Percentiles rank a stretch among this genome's conserved stretches.
Evolutionary conservation across 129 eudicot genomes (phyloP).

Genomic region (Flaveria bidentis): DNA sequence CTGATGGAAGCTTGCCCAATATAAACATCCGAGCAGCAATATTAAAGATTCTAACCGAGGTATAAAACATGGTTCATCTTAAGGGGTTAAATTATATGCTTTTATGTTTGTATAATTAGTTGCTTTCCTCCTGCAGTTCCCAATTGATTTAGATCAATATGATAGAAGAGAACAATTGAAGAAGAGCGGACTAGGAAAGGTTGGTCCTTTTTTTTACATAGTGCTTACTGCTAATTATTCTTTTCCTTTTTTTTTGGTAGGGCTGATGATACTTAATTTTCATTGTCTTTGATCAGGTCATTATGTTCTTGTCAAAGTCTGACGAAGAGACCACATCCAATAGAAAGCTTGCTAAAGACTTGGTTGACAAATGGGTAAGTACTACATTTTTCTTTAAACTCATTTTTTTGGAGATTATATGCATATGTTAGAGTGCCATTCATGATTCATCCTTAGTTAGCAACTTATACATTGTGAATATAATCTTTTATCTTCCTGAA

Average conservation of each 20-base stretch:
- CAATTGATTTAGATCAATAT: constrained; percentile 82
- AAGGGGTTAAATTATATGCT: not conserved
- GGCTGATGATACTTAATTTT: not conserved
- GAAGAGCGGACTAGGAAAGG: constrained; percentile 95
- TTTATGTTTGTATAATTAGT: constrained; percentile 20
- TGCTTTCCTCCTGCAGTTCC: constrained; percentile 54
- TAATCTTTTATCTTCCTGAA: not conserved
- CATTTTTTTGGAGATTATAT: not conserved
- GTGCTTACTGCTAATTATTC: not conserved
- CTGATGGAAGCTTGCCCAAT: constrained; percentile 99
- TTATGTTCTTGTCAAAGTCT: constrained; percentile 92
- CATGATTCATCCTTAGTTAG: not conserved
- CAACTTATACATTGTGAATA: not conserved
- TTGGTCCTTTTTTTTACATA: constrained; percentile 12
- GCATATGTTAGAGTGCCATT: constrained; percentile 8
- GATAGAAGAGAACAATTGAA: constrained; percentile 83
- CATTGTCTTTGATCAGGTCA: constrained; percentile 55
- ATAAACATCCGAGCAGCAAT: constrained; percentile 92
- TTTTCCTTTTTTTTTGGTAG: not conserved
- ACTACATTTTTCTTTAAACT: not conserved
- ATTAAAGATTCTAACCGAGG: constrained; percentile 82
- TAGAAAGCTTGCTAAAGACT: constrained; percentile 88
- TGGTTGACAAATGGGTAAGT: constrained; percentile 98
- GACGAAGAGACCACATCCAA: constrained; percentile 95
- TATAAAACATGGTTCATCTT: constrained; percentile 28